Evolutionary conservation across 768 basidiomycete genomes (phyloP).

Genomic region (Lactarius psammicola): DNA sequence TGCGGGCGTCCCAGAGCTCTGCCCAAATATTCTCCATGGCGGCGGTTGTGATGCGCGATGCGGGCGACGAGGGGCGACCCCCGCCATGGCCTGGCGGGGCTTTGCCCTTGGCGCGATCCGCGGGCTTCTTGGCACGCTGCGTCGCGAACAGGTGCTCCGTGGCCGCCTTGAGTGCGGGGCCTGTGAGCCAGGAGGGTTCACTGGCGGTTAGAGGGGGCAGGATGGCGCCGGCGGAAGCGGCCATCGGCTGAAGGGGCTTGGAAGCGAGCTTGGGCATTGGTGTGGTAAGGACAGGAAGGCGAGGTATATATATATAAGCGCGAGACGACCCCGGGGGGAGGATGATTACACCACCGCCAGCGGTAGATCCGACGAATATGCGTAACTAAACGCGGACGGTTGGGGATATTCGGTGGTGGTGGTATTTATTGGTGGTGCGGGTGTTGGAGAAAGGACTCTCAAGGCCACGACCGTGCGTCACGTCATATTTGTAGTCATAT

Average conservation of each 20-base stretch:
- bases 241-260: constrained; percentile 1
- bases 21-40: constrained; percentile 13
- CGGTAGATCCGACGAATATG: constrained; percentile 27
- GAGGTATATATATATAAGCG: constrained; percentile 1
- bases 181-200: constrained; percentile 18
- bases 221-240: background rate
- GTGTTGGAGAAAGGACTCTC: background rate
- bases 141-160: constrained; percentile 22
- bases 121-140: constrained; percentile 28
- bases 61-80: background rate
- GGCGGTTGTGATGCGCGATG: background rate
- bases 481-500: constrained; percentile 10
- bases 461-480: constrained; percentile 11
- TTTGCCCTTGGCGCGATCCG: constrained; percentile 27
- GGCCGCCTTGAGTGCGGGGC: constrained; percentile 19
- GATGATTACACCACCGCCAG: constrained; percentile 18
- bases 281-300: background rate
- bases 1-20: constrained; percentile 19
- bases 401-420: background rate
- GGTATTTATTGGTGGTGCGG: background rate
- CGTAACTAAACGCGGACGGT: constrained; percentile 1
- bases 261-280: constrained; percentile 22
- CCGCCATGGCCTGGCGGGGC: background rate
- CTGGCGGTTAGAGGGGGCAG: background rate
- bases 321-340: too few relatives aligned